phyloP scores from a whole-genome alignment of 768 basidiomycete genomes.

The Suillus variegatus region DNA sequence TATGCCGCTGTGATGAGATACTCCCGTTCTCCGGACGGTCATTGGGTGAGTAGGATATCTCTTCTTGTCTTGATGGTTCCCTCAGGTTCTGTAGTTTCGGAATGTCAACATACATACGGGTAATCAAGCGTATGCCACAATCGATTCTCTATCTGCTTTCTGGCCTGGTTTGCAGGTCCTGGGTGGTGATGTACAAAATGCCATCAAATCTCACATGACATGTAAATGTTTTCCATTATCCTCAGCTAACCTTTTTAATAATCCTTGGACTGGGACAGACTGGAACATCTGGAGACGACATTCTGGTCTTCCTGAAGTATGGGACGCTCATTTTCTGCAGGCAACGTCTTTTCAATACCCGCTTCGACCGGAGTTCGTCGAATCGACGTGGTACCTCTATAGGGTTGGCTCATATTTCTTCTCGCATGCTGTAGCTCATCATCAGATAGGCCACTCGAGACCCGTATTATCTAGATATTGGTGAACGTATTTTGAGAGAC shows the following conservation, averaged over 20 bases:
- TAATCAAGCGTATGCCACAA: conserved; percentile 68
- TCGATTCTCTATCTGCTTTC: conserved; percentile 96
- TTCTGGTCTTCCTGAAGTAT: conserved; percentile 90
- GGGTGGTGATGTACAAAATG: conserved; percentile 83
- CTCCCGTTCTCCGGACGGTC: conserved; percentile 78
- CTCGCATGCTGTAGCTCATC: conserved; percentile 9
- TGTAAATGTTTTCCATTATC: conserved; percentile 50
- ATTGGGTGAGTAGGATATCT: conserved; percentile 60
- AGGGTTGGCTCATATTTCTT: conserved; percentile 48
- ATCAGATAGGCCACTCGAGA: conserved; percentile 81
- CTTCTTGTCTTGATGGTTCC: background rate
- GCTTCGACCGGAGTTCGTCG: conserved; percentile 88
- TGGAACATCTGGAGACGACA: conserved; percentile 92
- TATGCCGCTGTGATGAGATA: conserved; percentile 88
- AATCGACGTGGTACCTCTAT: conserved; percentile 96
- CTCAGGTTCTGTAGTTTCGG: conserved; percentile 61
- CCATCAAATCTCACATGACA: conserved; percentile 87
- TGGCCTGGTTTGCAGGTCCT: conserved; percentile 96
- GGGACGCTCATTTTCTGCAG: conserved; percentile 72
- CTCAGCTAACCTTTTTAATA: background rate
- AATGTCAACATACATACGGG: conserved; percentile 81
- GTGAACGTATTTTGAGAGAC: conserved; percentile 81
- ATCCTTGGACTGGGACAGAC: conserved; percentile 45
- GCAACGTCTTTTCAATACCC: conserved; percentile 82
- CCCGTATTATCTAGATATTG: conserved; percentile 90